Conservation (phyloP, 768 basidiomycete species). For the Hysterangium stoloniferum region DNA sequence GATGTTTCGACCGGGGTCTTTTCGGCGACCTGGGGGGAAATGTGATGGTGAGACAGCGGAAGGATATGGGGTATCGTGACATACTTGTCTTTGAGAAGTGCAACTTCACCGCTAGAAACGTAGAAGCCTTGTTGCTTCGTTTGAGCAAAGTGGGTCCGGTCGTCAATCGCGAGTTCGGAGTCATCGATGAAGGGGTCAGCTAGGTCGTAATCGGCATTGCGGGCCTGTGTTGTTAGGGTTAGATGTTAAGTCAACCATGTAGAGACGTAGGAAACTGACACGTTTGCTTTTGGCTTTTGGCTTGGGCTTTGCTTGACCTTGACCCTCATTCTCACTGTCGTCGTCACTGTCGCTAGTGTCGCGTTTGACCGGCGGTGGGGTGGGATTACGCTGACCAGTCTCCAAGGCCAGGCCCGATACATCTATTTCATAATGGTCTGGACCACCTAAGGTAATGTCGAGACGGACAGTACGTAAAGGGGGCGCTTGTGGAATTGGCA, state of each 20-base stretch:
- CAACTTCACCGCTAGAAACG: conserved; percentile 83
- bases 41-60: conserved; percentile 13
- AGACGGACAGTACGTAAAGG: conserved; percentile 60
- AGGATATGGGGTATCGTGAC: conserved; percentile 19
- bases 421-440: conserved; percentile 68
- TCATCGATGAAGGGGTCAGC: conserved; percentile 97
- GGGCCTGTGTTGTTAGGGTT: conserved; percentile 17
- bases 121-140: conserved; percentile 93
- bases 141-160: conserved; percentile 84
- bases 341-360: conserved; percentile 53
- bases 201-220: conserved; percentile 78
- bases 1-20: conserved; percentile 57
- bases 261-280: conserved; percentile 9
- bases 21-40: conserved; percentile 43
- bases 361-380: conserved; percentile 39
- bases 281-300: conserved; percentile 20
- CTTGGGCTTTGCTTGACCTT: conserved; percentile 22
- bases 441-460: conserved; percentile 63
- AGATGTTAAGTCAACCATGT: conserved; percentile 24
- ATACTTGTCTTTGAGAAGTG: conserved; percentile 70
- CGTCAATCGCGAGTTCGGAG: conserved; percentile 84
- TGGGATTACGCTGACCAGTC: conserved; percentile 56
- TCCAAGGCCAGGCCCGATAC: conserved; percentile 48
- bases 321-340: conserved; percentile 35
- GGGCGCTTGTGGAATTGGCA: conserved; percentile 36